phyloP scores from a whole-genome alignment of 1,139 yeast species.

The Debaryomycetaceae sp. region DNA sequence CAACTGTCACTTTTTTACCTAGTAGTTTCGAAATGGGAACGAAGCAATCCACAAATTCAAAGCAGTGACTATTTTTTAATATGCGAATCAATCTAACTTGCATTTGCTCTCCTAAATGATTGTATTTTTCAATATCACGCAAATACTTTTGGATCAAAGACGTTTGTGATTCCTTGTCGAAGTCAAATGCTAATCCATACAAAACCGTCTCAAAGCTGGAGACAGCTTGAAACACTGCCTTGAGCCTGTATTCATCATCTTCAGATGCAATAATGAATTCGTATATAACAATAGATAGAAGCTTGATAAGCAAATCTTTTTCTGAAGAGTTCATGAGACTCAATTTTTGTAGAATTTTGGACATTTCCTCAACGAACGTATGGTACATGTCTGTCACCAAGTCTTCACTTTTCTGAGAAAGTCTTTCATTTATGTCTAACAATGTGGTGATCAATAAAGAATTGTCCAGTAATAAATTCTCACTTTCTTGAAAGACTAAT shows the following conservation, averaged over 20 bases:
- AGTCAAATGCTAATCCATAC: not conserved
- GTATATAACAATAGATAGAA: constrained; percentile 5
- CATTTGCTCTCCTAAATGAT: not conserved
- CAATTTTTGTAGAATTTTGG: not conserved
- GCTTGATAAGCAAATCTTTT: constrained; percentile 4
- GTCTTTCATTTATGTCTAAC: constrained; percentile 10
- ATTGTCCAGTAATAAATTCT: constrained; percentile 6
- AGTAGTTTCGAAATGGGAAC: not conserved
- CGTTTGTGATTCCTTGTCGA: not conserved
- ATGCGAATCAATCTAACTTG: not conserved
- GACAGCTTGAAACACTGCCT: not conserved
- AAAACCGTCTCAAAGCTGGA: not conserved
- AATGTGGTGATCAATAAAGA: constrained; percentile 14
- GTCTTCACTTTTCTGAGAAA: not conserved
- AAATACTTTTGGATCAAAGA: not conserved
- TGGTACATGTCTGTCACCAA: not conserved
- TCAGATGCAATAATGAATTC: not conserved
- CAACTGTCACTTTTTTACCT: not conserved
- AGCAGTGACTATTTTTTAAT: not conserved
- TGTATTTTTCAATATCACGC: not conserved
- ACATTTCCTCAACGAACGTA: constrained; percentile 1
- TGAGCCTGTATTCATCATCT: not conserved
- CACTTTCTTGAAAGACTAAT: constrained; percentile 8
- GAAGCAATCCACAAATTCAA: not conserved
- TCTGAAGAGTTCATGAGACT: constrained; percentile 3